Evolutionary conservation across 2,329 filamentous ascomycete genomes (phyloP).

Genomic region (Hypoxylon sp.): DNA sequence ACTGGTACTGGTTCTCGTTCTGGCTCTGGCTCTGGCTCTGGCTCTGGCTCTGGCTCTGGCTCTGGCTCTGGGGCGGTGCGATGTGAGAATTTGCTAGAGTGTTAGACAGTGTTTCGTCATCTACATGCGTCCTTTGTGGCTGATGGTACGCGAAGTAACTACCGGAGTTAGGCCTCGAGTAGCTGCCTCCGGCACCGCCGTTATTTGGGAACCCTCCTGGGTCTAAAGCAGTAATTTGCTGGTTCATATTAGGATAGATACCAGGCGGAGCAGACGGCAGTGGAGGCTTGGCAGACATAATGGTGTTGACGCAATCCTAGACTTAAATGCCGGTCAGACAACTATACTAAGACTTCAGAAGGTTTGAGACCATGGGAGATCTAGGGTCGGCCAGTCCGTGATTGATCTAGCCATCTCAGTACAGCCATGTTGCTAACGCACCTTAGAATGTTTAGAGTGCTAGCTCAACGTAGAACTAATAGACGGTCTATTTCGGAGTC

Average conservation of each 20-base stretch:
- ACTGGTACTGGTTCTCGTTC: no score
- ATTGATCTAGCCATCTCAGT: conserved; percentile 7
- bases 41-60: not conserved
- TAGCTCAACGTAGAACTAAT: no score
- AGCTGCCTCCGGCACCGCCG: conserved; percentile 24
- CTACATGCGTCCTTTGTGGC: conserved; percentile 36
- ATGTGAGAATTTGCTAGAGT: conserved; percentile 50
- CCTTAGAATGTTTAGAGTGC: conserved; percentile 11
- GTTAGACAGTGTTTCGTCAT: conserved; percentile 50
- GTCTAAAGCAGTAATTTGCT: conserved; percentile 27
- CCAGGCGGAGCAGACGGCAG: conserved; percentile 23
- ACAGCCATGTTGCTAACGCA: conserved; percentile 8
- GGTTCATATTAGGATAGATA: conserved; percentile 35
- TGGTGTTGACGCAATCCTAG: conserved; percentile 26
- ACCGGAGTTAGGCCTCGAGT: conserved; percentile 32
- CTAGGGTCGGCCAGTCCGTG: conserved; percentile 8
- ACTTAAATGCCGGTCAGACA: conserved; percentile 18
- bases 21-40: no score
- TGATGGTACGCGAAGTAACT: conserved; percentile 46
- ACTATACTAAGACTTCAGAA: conserved; percentile 2
- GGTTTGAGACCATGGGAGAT: conserved; percentile 17
- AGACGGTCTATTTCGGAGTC: no score
- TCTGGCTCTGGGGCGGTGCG: conserved; percentile 40
- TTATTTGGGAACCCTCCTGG: conserved; percentile 23
- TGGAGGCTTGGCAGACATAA: conserved; percentile 38